A percentile compares a stretch with the other conserved stretches of the same genome.
These are phyloP conservation scores for Alternaria sp. DNA, from an alignment of 2,329 filamentous ascomycete genomes.

Conservation along the genomic window DNA sequence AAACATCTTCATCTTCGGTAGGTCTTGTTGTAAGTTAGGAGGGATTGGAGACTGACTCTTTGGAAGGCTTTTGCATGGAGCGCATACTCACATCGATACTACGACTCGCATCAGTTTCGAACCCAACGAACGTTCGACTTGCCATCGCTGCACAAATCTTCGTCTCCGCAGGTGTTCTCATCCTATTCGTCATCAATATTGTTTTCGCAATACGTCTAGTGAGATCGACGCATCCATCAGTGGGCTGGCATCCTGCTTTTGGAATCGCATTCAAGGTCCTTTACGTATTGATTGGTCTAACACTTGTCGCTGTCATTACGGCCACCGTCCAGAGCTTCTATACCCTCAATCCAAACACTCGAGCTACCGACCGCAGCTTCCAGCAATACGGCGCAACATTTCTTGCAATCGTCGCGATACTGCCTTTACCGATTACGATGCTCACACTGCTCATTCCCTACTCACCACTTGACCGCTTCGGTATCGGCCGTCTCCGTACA, in stretches of 20 bases:
- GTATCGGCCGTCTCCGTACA: conserved; percentile 70
- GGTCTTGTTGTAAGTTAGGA: conserved; percentile 4
- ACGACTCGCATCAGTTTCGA: conserved; percentile 44
- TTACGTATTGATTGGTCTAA: conserved; percentile 65
- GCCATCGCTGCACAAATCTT: conserved; percentile 72
- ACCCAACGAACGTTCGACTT: conserved; percentile 55
- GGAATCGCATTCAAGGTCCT: conserved; percentile 65
- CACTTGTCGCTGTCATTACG: conserved; percentile 72
- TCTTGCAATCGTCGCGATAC: conserved; percentile 71
- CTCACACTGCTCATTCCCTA: conserved; percentile 60
- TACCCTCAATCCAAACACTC: conserved; percentile 64
- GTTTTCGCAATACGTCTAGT: conserved; percentile 79
- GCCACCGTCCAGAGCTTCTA: conserved; percentile 72
- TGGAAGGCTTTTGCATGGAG: conserved; percentile 54
- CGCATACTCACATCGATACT: conserved; percentile 53
- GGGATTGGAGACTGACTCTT: neutral
- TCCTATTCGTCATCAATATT: conserved; percentile 81
- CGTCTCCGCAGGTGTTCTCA: conserved; percentile 75
- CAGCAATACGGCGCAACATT: conserved; percentile 70
- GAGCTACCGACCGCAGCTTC: conserved; percentile 66
- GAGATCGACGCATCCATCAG: conserved; percentile 72
- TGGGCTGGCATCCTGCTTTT: conserved; percentile 72
- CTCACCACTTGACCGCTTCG: conserved; percentile 65
- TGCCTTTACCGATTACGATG: conserved; percentile 68
- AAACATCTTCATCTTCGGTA: conserved; percentile 52